Evolutionary conservation across 495 filamentous ascomycete species (phyloP), one percentile per base, ranked within the genome.

Genomic region (Podospora conica): DNA sequence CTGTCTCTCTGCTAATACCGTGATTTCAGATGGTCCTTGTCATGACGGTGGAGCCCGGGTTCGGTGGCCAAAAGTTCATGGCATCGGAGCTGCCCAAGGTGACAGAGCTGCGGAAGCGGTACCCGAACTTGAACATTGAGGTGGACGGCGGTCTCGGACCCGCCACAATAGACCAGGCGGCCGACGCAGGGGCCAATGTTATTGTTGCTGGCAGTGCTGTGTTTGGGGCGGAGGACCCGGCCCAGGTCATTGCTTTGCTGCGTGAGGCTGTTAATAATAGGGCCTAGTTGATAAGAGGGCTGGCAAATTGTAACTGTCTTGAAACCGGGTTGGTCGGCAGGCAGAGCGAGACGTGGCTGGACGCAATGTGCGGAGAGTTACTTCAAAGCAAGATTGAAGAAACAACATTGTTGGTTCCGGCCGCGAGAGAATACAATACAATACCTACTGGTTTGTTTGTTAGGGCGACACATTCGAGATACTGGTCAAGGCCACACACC

Each of bases 61-160:
- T 98, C 77, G 96, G 95, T 66, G 95, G 95, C 12, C 96, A 98
- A 77, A 96, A 96, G 75, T 98, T 98, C 86, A 97, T 97, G 90
- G 88, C 92, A 6, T 90, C 89, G 5, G 91, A 96, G 76, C 84
- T 98, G 70, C 96, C 95, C 69, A 98, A 98, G 79, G 96, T 98
- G 31, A 74, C 86, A 60, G 91, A 88, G 56, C 82, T 98, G 71
- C 86, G 96, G 60, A 79, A 88, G 73, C 85, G 87, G 56, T 98
- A 97, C 76, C 95, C 95, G 6, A 84, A 94, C 5, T 77, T 98
- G 57, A 92, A 97, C 80, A 98, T 98, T 71, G 95, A 98, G 77
- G 95, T 98, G 27, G 95, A 98, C 76, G 95, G 95, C 53, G 95
- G 95, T 8, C 73, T 98, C 33, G 91, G 91, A 3, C 83, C 90